Conservation (phyloP, 495 filamentous ascomycete genomes). For the Neurospora sp. region DNA sequence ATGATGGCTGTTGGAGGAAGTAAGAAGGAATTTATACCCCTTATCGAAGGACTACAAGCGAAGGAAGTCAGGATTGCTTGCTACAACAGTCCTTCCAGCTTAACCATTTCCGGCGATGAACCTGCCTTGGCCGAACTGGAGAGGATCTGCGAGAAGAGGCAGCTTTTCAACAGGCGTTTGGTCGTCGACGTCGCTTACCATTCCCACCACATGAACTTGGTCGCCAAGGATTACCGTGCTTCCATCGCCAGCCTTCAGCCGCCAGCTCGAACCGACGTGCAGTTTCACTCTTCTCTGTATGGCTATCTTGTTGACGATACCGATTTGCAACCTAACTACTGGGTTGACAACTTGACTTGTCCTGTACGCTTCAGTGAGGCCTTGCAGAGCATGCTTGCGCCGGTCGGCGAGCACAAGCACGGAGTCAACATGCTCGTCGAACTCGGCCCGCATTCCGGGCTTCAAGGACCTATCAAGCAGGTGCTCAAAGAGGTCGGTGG, state of each 20-base stretch:
- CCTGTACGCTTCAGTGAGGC: conserved; percentile 32
- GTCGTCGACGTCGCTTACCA: conserved; percentile 55
- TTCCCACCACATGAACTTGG: conserved; percentile 49
- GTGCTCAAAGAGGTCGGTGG: conserved; percentile 33
- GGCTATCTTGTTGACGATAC: conserved; percentile 20
- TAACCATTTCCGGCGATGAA: conserved; percentile 50
- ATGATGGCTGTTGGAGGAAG: conserved; percentile 43
- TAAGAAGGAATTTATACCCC: conserved; percentile 30
- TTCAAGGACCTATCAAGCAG: conserved; percentile 48
- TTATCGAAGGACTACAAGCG: conserved; percentile 28
- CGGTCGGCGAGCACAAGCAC: conserved; percentile 24
- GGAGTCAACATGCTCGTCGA: conserved; percentile 44
- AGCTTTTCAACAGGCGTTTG: conserved; percentile 44
- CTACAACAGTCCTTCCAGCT: conserved; percentile 49
- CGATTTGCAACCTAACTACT: conserved; percentile 34
- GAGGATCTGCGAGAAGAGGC: conserved; percentile 29
- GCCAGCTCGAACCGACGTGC: conserved; percentile 24
- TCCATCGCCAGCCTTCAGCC: conserved; percentile 22
- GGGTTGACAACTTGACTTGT: conserved; percentile 34
- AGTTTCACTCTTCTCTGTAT: conserved; percentile 31
- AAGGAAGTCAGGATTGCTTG: conserved; percentile 37
- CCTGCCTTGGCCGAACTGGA: conserved; percentile 41
- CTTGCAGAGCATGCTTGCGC: conserved; percentile 26
- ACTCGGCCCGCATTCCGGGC: conserved; percentile 52
- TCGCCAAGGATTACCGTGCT: conserved; percentile 31